A percentile compares a stretch with the other conserved stretches of the same genome.
phyloP scores from a whole-genome alignment of 768 basidiomycete genomes.

The Suillus paluster region DNA sequence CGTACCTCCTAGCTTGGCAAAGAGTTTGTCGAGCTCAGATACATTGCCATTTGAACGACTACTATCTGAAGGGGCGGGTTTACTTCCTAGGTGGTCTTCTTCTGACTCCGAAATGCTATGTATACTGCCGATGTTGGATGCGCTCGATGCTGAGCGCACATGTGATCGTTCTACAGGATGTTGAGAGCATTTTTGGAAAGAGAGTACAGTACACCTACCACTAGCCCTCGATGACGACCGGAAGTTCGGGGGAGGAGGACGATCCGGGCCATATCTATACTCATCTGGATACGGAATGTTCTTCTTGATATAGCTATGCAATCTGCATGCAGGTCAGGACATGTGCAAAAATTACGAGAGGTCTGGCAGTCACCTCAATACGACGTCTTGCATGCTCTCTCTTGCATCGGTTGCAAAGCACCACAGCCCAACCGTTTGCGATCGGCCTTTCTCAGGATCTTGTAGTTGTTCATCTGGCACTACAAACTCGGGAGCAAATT shows the following conservation, averaged over 20 bases:
- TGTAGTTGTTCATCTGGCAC: slow-evolving; percentile 45
- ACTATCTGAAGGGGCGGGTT: slow-evolving; percentile 15
- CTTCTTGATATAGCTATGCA: slow-evolving; percentile 69
- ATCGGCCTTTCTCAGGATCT: slow-evolving; percentile 56
- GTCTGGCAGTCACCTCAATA: slow-evolving; percentile 57
- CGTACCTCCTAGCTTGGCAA: slow-evolving; percentile 42
- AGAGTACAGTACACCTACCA: slow-evolving; percentile 17
- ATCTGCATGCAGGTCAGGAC: slow-evolving; percentile 37
- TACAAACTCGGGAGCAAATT: slow-evolving; percentile 55
- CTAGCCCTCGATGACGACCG: slow-evolving; percentile 36
- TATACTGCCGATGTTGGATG: slow-evolving; percentile 39
- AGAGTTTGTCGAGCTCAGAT: slow-evolving; percentile 48
- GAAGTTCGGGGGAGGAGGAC: slow-evolving; percentile 63
- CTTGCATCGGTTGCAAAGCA: slow-evolving; percentile 70
- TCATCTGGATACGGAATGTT: slow-evolving; percentile 74
- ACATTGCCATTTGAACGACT: slow-evolving; percentile 19
- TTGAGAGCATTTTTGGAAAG: slow-evolving; percentile 11
- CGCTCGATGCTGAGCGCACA: slow-evolving; percentile 34
- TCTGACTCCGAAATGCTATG: slow-evolving; percentile 39
- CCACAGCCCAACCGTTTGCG: slow-evolving; percentile 74
- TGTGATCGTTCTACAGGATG: slow-evolving; percentile 25
- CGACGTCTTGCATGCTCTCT: slow-evolving; percentile 73
- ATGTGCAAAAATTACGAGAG: not conserved
- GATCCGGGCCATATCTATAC: slow-evolving; percentile 68
- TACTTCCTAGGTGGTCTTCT: slow-evolving; percentile 27